Base-by-base conservation (phyloP, 1,284 basidiomycete genomes). In the Abortiporus biennis region DNA sequence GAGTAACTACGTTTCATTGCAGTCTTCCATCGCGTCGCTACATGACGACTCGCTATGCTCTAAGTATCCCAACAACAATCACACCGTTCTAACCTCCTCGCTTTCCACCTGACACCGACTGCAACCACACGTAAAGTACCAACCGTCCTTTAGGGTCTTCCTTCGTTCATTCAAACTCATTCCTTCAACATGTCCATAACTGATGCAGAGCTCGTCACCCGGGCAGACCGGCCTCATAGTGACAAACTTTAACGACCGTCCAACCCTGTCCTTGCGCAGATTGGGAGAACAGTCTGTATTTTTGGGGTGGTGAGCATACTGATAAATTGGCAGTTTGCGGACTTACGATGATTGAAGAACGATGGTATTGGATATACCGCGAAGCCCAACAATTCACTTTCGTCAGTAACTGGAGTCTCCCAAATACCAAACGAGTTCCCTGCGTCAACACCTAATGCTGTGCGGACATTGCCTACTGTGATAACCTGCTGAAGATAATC, bases 391-490 rank as follows among this genome's bases (percentile, higher is more conserved):
- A 80, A 80, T 57, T 82, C 80, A 47, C 68, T 76, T 50, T 75
- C 73, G 8, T 59, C 57, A 16, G 59, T 61, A 23, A 56, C 32
- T 29, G 58, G 57, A 47, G 62, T 63, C 49, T 83, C 78, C 74
- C 75, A 82, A 33, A 84, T 68, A 17, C 80, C 80, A 48, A 84
- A 83, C 11, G 76, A 70, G 51, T 83, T 83, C 15, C 78, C 79
- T 24, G 71, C 67, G 48, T 82, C 80, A 16, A 80, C 69, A n/a
- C 67, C 67, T 17, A 82, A 61, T 8, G 78, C 61, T 2, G 63
- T 68, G 21, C 80, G 71, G 20, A 77, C 65, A 36, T 62, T 64
- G 16, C 59, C 55, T 9, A 66, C 63, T 3, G 64, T 69, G 25
- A 63, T 51, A 2, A 71, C 54, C 44, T 68, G 30, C 52, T 54